Conservation (phyloP, 2,329 filamentous ascomycete species). For the Microdochium paspali region DNA sequence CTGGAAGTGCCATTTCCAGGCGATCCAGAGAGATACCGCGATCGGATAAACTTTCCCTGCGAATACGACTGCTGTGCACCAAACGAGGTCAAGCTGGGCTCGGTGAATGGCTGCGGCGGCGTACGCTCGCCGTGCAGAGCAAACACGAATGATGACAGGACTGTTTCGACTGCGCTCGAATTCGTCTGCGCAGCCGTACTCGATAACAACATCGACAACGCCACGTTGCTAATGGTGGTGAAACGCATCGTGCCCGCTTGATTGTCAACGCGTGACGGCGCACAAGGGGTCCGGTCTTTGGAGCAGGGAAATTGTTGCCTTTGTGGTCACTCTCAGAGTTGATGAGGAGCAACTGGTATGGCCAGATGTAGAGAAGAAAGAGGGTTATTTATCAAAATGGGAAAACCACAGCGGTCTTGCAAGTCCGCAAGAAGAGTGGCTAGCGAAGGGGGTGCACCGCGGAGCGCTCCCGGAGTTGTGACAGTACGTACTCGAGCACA, state of each 20-base stretch:
- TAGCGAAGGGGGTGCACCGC: no score
- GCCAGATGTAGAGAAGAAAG: no score
- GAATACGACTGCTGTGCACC: constrained; percentile 42
- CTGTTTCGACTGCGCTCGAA: constrained; percentile 17
- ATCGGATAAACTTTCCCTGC: constrained; percentile 38
- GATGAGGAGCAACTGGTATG: no score
- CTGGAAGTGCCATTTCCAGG: constrained; percentile 12
- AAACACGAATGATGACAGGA: constrained; percentile 40
- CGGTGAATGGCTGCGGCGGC: constrained; percentile 22
- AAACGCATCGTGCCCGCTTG: background rate
- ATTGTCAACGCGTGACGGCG: no score
- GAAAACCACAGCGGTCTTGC: no score
- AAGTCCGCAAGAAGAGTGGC: no score
- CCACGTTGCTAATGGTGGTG: background rate
- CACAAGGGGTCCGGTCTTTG: no score
- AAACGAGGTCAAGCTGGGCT: constrained; percentile 34
- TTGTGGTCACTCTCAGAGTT: no score
- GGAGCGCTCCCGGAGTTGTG: no score
- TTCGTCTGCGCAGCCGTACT: background rate
- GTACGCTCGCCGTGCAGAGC: constrained; percentile 45
- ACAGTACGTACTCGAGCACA: no score
- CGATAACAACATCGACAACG: background rate
- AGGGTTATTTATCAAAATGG: no score
- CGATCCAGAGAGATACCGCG: constrained; percentile 32
- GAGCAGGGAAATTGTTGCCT: no score